phyloP scores from a whole-genome alignment of 169 alveolate genomes.

The Babesia caballi region DNA sequence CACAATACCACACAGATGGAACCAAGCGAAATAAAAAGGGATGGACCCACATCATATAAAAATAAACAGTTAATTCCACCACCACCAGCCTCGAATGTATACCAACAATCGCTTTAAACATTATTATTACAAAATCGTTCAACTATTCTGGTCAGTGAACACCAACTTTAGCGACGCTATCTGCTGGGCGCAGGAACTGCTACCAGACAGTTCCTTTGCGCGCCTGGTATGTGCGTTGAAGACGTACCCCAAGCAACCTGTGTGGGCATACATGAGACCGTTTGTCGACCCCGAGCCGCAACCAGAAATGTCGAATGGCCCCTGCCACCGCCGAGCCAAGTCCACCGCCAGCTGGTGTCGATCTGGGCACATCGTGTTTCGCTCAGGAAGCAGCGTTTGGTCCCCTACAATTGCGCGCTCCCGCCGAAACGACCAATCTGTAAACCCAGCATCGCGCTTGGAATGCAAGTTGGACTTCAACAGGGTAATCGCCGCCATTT shows the following conservation, averaged over 20 bases:
- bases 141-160: too few species aligned
- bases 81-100: too few species aligned
- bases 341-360: not conserved
- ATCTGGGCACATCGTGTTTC: not conserved
- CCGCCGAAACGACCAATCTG: slow-evolving; percentile 26
- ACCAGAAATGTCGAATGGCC: slow-evolving; percentile 22
- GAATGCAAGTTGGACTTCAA: slow-evolving; percentile 6
- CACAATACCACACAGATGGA: too few species aligned
- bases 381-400: not conserved
- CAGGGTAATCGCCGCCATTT: slow-evolving; percentile 29
- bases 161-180: not conserved
- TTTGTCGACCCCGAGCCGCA: not conserved
- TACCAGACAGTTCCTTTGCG: slow-evolving; percentile 2
- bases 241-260: slow-evolving; percentile 21
- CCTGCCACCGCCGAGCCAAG: slow-evolving; percentile 19
- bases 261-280: slow-evolving; percentile 39
- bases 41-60: too few species aligned
- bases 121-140: too few species aligned
- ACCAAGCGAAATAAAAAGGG: too few species aligned
- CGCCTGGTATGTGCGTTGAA: slow-evolving; percentile 33
- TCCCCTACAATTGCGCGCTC: slow-evolving; percentile 1
- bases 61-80: too few species aligned
- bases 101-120: too few species aligned
- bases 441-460: not conserved
- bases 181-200: not conserved